Percentiles rank a stretch among this genome's conserved stretches.
These are phyloP conservation scores for Xylaria palmicola DNA, from an alignment of 495 filamentous ascomycete genomes.

Conservation along the genomic window DNA sequence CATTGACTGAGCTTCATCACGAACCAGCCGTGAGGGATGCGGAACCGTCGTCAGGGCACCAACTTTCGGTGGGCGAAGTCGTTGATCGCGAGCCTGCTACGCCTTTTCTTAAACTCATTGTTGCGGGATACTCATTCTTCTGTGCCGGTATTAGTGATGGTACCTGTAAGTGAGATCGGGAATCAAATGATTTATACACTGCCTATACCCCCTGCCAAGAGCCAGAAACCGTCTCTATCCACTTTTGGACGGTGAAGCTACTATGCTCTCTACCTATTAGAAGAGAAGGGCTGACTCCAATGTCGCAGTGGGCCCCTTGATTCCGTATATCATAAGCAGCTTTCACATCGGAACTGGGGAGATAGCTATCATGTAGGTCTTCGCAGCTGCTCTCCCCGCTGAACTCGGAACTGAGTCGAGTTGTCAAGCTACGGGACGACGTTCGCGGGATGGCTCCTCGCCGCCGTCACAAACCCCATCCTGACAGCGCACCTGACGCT, in stretches of 20 bases:
- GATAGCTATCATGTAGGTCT: slow-evolving; percentile 47
- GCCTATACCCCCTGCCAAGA: background rate
- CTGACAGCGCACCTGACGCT: slow-evolving; percentile 43
- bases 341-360: slow-evolving; percentile 49
- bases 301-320: slow-evolving; percentile 44
- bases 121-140: slow-evolving; percentile 53
- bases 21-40: slow-evolving; percentile 9
- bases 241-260: background rate
- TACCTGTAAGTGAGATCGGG: slow-evolving; percentile 23
- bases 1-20: slow-evolving; percentile 23
- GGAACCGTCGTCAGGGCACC: slow-evolving; percentile 16
- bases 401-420: background rate
- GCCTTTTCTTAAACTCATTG: slow-evolving; percentile 42
- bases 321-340: slow-evolving; percentile 52
- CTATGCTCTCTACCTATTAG: background rate
- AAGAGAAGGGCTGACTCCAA: background rate
- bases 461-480: slow-evolving; percentile 49
- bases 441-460: slow-evolving; percentile 49
- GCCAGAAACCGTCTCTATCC: background rate
- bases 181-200: background rate
- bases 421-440: slow-evolving; percentile 38
- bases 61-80: slow-evolving; percentile 4
- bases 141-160: slow-evolving; percentile 56
- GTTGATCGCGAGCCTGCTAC: slow-evolving; percentile 21
- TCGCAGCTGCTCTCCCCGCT: too few relatives aligned